phyloP scores from a whole-genome alignment of 768 basidiomycete genomes.

The Termitomyces sp. region DNA sequence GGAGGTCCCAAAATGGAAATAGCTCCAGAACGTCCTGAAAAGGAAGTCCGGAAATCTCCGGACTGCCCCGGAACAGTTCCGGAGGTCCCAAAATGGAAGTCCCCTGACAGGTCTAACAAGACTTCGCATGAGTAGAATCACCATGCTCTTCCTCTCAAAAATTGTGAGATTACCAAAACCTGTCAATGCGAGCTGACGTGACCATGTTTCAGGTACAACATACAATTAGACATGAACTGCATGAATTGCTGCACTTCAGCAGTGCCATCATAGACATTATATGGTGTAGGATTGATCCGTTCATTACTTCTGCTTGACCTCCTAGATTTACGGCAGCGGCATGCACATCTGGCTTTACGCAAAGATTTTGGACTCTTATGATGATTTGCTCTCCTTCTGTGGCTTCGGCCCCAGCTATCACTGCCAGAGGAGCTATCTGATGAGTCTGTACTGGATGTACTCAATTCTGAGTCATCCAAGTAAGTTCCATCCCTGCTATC shows the following conservation, averaged over 20 bases:
- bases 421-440: background rate
- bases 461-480: background rate
- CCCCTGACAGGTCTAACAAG: too few relatives aligned
- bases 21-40: too few relatives aligned
- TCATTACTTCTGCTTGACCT: background rate
- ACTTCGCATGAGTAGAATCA: background rate
- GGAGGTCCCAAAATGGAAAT: too few relatives aligned
- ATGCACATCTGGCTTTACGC: background rate
- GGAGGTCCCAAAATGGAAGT: too few relatives aligned
- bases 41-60: too few relatives aligned
- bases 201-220: background rate
- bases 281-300: background rate
- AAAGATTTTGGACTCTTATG: background rate
- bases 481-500: background rate
- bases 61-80: too few relatives aligned
- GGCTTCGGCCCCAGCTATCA: background rate
- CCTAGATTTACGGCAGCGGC: background rate
- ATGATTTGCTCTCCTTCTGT: background rate
- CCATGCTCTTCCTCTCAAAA: background rate
- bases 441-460: background rate
- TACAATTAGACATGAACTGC: background rate
- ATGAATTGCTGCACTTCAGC: background rate
- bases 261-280: background rate
- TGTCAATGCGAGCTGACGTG: background rate
- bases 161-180: background rate